Conservation (phyloP, 805 yeast species). For the Candida adriatica region DNA sequence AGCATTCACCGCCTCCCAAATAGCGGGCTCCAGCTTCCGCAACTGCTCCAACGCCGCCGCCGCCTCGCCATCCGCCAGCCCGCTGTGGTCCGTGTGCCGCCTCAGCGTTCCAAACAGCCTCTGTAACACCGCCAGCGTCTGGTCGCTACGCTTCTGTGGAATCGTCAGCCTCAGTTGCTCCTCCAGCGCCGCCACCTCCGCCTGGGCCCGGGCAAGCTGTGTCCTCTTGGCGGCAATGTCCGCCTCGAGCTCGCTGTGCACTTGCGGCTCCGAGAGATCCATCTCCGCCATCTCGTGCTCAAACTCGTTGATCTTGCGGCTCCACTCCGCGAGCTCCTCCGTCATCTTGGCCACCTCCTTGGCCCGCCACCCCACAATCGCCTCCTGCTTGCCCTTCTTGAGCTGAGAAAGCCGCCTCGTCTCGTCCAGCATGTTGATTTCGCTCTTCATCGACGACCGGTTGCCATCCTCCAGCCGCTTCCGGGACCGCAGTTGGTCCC, state of each 20-base stretch:
- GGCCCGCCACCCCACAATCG: slow-evolving; percentile 22
- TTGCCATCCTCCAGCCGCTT: slow-evolving; percentile 35
- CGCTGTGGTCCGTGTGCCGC: slow-evolving; percentile 17
- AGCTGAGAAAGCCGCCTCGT: slow-evolving; percentile 30
- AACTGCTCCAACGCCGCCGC: slow-evolving; percentile 14
- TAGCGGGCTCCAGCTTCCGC: slow-evolving; percentile 12
- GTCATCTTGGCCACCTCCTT: slow-evolving; percentile 29
- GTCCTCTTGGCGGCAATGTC: slow-evolving; percentile 12
- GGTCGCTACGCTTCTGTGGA: slow-evolving; percentile 17
- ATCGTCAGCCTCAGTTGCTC: slow-evolving; percentile 13
- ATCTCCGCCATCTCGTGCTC: slow-evolving; percentile 13
- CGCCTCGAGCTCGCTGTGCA: slow-evolving; percentile 14
- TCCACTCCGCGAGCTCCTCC: slow-evolving; percentile 30
- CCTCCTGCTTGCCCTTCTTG: slow-evolving; percentile 29
- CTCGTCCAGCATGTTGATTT: slow-evolving; percentile 36
- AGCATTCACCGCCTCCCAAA: slow-evolving; percentile 16
- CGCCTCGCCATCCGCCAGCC: slow-evolving; percentile 20
- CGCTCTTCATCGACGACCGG: slow-evolving; percentile 33
- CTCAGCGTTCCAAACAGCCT: slow-evolving; percentile 14
- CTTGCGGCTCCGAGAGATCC: slow-evolving; percentile 12
- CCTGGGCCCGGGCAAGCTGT: slow-evolving; percentile 8
- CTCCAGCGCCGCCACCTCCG: slow-evolving; percentile 11
- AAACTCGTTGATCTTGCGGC: slow-evolving; percentile 21
- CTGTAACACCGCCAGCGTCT: slow-evolving; percentile 7
- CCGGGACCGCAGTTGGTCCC: slow-evolving; percentile 32